phyloP scores from a whole-genome alignment of 2,329 filamentous ascomycete genomes.

The Botrytis sinoallii region DNA sequence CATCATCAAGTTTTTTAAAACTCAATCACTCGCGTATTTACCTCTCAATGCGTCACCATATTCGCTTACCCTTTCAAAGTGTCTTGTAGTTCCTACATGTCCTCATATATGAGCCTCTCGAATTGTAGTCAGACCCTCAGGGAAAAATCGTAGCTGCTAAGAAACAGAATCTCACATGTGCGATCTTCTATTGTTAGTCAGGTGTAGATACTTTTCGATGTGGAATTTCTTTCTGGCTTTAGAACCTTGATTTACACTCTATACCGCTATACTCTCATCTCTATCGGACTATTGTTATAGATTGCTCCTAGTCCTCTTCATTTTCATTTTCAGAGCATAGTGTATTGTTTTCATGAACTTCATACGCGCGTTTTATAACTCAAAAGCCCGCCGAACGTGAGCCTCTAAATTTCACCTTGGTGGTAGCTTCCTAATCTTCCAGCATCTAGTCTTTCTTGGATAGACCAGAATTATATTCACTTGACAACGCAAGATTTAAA shows the following conservation, averaged over 20 bases:
- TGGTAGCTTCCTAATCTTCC: fast-evolving
- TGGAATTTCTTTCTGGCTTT: not conserved
- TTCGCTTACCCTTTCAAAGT: fast-evolving
- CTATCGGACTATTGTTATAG: fast-evolving
- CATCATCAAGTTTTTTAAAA: not conserved
- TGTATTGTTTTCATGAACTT: not conserved
- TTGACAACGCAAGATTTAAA: fast-evolving
- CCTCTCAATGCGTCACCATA: not conserved
- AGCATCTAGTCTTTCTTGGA: not conserved
- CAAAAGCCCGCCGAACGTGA: fast-evolving
- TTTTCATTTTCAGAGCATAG: not conserved
- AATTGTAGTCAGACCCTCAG: not conserved
- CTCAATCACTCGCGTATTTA: not conserved
- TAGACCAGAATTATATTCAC: not conserved
- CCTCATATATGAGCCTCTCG: fast-evolving
- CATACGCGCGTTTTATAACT: not conserved
- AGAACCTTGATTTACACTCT: not conserved
- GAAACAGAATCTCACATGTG: not conserved
- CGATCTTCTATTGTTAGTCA: not conserved
- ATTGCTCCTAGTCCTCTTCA: not conserved
- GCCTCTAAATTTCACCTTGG: not conserved
- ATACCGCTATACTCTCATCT: fast-evolving
- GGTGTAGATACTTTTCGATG: not conserved
- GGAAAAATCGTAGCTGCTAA: not conserved
- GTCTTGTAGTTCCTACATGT: not conserved